Conservation (phyloP, 225 moss, liverwort and hornwort genomes). For the Marchantia paleacea region DNA sequence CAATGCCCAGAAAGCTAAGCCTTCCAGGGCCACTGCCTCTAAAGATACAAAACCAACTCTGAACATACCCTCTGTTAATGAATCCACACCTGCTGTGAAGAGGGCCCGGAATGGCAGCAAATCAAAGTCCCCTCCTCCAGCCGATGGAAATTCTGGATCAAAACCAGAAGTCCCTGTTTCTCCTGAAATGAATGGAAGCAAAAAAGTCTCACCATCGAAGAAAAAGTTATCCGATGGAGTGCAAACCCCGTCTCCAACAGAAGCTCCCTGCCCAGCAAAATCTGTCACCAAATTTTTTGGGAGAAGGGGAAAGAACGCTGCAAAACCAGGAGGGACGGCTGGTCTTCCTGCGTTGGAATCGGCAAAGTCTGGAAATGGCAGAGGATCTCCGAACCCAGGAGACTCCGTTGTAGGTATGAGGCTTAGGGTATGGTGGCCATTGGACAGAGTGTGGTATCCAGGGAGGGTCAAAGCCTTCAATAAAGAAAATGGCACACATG, state of each 20-base stretch:
- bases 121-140: background rate
- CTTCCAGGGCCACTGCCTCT: background rate
- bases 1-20: slow-evolving; percentile 9
- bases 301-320: slow-evolving; percentile 29
- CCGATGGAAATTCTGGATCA: background rate
- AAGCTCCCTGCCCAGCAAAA: slow-evolving; percentile 26
- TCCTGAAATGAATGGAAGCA: slow-evolving; percentile 13
- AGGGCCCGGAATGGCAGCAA: slow-evolving; percentile 14
- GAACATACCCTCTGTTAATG: slow-evolving; percentile 20
- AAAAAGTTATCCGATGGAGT: slow-evolving; percentile 26
- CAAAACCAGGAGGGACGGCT: slow-evolving; percentile 18
- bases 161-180: slow-evolving; percentile 16
- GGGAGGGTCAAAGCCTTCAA: slow-evolving; percentile 60
- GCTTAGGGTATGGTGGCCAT: slow-evolving; percentile 80
- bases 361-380: slow-evolving; percentile 3
- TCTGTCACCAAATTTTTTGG: slow-evolving; percentile 30
- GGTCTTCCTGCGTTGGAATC: slow-evolving; percentile 7
- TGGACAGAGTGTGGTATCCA: slow-evolving; percentile 86
- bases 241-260: slow-evolving; percentile 36
- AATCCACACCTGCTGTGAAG: slow-evolving; percentile 22
- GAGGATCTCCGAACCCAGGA: slow-evolving; percentile 18
- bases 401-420: slow-evolving; percentile 59
- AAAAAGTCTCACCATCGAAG: slow-evolving; percentile 1
- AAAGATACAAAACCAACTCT: slow-evolving; percentile 4
- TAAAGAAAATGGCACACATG: slow-evolving; percentile 41